Conservation (phyloP, 768 basidiomycete genomes). For the Paxillus ammoniavirescens region DNA sequence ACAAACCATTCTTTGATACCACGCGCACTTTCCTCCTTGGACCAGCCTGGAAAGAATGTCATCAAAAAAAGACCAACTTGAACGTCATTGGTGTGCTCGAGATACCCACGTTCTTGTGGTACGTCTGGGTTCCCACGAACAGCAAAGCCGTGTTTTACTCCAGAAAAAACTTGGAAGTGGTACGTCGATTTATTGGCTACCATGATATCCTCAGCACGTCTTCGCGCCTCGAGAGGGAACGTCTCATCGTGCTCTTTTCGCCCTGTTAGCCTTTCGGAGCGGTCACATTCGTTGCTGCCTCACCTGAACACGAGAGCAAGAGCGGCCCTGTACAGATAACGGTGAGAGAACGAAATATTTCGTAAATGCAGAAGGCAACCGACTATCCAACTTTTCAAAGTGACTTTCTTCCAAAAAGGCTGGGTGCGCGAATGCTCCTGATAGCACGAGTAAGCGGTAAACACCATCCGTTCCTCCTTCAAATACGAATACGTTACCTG, state of each 20-base stretch:
- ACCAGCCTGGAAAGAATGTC: slow-evolving; percentile 43
- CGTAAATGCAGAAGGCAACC: slow-evolving; percentile 6
- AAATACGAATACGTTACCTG: slow-evolving; percentile 33
- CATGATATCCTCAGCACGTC: slow-evolving; percentile 55
- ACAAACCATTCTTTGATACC: slow-evolving; percentile 48
- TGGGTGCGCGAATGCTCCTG: slow-evolving; percentile 54
- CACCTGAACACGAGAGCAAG: slow-evolving; percentile 24
- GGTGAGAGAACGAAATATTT: neutral
- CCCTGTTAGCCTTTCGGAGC: neutral
- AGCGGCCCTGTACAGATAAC: slow-evolving; percentile 10
- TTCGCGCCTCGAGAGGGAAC: slow-evolving; percentile 48
- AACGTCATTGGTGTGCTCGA: neutral
- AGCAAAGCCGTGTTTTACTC: slow-evolving; percentile 30
- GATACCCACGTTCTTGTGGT: slow-evolving; percentile 18
- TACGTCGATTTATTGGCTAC: slow-evolving; percentile 47
- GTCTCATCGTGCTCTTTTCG: slow-evolving; percentile 47
- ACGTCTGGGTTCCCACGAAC: slow-evolving; percentile 13
- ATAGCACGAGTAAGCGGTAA: neutral
- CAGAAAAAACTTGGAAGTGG: slow-evolving; percentile 54
- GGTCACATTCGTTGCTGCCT: neutral
- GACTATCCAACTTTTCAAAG: slow-evolving; percentile 47
- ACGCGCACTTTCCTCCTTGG: slow-evolving; percentile 54
- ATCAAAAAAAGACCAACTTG: neutral
- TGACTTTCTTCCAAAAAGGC: slow-evolving; percentile 50
- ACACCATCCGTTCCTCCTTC: neutral